Percentiles rank a stretch among this genome's conserved stretches.
These are phyloP conservation scores for Calendula officinalis DNA, from an alignment of 129 eudicot genomes.

Conservation along the genomic window DNA sequence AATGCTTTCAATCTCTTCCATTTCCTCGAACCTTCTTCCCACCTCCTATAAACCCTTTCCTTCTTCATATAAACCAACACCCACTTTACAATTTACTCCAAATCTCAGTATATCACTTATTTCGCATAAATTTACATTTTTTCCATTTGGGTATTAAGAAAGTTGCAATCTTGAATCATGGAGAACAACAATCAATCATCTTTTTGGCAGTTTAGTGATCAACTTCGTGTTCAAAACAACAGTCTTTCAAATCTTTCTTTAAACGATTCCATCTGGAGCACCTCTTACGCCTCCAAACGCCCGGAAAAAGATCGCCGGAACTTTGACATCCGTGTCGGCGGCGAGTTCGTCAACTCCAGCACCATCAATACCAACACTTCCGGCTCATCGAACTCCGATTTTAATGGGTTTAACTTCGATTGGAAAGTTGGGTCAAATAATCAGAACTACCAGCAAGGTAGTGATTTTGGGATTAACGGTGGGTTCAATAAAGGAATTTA, in stretches of 20 bases:
- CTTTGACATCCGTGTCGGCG: conserved; percentile 78
- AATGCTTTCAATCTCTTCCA: conserved; percentile 7
- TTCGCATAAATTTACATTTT: neutral
- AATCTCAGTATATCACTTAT: neutral
- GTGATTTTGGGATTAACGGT: conserved; percentile 54
- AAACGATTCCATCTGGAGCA: conserved; percentile 93
- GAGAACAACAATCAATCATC: conserved; percentile 63
- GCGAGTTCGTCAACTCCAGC: conserved; percentile 30
- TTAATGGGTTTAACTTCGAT: conserved; percentile 53
- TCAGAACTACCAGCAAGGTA: conserved; percentile 12
- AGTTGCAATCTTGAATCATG: conserved; percentile 19
- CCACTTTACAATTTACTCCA: conserved; percentile 21
- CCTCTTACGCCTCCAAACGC: conserved; percentile 49
- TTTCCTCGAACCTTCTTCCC: conserved; percentile 55
- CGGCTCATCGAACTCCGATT: conserved; percentile 28
- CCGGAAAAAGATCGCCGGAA: conserved; percentile 68
- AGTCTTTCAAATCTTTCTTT: conserved; percentile 60
- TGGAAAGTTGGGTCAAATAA: conserved; percentile 53
- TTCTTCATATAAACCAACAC: conserved; percentile 19
- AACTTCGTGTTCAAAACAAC: conserved; percentile 70
- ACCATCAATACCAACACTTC: neutral
- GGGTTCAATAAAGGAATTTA: conserved; percentile 92
- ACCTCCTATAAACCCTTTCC: neutral
- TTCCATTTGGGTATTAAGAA: conserved; percentile 21
- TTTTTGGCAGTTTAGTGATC: conserved; percentile 90